phyloP scores from a whole-genome alignment of 768 basidiomycete genomes.

The Hypholoma fasciculare region DNA sequence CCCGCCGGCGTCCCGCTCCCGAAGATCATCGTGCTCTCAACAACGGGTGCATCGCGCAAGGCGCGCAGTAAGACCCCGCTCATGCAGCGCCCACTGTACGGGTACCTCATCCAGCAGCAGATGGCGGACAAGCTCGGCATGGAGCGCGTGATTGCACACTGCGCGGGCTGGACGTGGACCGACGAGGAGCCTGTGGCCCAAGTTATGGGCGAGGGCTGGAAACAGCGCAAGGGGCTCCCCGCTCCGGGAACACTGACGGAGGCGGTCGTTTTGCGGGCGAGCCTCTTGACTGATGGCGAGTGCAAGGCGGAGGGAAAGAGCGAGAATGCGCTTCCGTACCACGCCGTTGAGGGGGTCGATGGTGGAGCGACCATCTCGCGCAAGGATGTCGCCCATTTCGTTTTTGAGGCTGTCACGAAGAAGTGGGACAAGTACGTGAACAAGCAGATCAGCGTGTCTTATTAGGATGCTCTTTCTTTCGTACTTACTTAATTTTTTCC shows the following conservation, averaged over 20 bases:
- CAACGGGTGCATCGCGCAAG: constrained; percentile 45
- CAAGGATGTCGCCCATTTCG: constrained; percentile 64
- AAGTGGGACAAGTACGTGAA: constrained; percentile 55
- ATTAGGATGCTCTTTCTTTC: constrained; percentile 28
- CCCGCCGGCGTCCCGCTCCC: constrained; percentile 21
- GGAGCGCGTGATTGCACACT: constrained; percentile 51
- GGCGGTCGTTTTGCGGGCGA: constrained; percentile 52
- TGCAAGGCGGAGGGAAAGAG: constrained; percentile 38
- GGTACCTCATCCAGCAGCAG: constrained; percentile 38
- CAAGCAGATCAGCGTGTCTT: constrained; percentile 47
- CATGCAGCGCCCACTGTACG: constrained; percentile 46
- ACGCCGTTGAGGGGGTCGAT: constrained; percentile 40
- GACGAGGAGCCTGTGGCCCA: constrained; percentile 36
- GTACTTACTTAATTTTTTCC: background rate
- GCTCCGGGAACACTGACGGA: constrained; percentile 41
- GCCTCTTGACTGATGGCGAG: constrained; percentile 54
- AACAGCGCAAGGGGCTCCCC: constrained; percentile 37
- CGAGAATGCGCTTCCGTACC: constrained; percentile 35
- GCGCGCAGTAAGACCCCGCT: constrained; percentile 47
- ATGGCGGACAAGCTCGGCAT: constrained; percentile 63
- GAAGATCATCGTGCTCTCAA: constrained; percentile 51
- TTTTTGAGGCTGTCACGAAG: constrained; percentile 45
- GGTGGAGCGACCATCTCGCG: constrained; percentile 51
- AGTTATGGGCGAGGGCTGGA: constrained; percentile 46
- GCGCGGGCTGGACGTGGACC: constrained; percentile 49